Evolutionary conservation across 768 basidiomycete genomes (phyloP).

Genomic region (Tylopilus felleus): DNA sequence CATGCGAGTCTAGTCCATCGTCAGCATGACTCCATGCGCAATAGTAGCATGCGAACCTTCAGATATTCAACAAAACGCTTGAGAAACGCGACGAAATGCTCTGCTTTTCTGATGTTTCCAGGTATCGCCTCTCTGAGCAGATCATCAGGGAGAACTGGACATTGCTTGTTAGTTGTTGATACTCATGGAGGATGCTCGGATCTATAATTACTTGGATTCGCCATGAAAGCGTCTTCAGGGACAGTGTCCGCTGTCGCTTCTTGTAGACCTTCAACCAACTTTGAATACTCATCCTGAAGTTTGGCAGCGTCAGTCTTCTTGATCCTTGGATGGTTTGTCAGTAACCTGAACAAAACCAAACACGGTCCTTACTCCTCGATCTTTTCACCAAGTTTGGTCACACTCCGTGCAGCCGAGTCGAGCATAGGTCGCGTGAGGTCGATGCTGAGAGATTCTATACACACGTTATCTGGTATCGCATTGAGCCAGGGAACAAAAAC

Average conservation of each 20-base stretch:
- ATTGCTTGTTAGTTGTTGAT: neutral
- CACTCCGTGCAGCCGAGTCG: slow-evolving; percentile 88
- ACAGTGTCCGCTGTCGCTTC: slow-evolving; percentile 57
- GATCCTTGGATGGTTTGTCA: slow-evolving; percentile 54
- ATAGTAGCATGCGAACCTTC: slow-evolving; percentile 53
- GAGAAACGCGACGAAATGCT: slow-evolving; percentile 97
- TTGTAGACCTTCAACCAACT: slow-evolving; percentile 89
- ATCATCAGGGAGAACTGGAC: slow-evolving; percentile 90
- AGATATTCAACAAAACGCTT: slow-evolving; percentile 98
- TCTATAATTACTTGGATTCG: slow-evolving; percentile 74
- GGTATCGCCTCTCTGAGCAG: slow-evolving; percentile 93
- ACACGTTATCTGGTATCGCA: slow-evolving; percentile 77
- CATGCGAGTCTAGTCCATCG: slow-evolving; percentile 81
- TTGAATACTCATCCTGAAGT: slow-evolving; percentile 94
- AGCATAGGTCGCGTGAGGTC: slow-evolving; percentile 97
- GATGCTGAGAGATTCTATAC: slow-evolving; percentile 96
- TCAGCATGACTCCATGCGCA: slow-evolving; percentile 8
- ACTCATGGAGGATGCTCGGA: neutral
- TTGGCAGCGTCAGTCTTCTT: slow-evolving; percentile 92
- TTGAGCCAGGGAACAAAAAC: slow-evolving; percentile 1
- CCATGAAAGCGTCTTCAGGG: slow-evolving; percentile 81
- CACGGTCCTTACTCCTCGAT: slow-evolving; percentile 79
- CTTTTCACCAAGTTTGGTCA: slow-evolving; percentile 80
- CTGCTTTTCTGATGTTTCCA: slow-evolving; percentile 97
- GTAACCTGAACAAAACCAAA: neutral